Evolutionary conservation across 192 early-diverging fungal species (phyloP).

Genomic region (Anaeromyces robustus): DNA sequence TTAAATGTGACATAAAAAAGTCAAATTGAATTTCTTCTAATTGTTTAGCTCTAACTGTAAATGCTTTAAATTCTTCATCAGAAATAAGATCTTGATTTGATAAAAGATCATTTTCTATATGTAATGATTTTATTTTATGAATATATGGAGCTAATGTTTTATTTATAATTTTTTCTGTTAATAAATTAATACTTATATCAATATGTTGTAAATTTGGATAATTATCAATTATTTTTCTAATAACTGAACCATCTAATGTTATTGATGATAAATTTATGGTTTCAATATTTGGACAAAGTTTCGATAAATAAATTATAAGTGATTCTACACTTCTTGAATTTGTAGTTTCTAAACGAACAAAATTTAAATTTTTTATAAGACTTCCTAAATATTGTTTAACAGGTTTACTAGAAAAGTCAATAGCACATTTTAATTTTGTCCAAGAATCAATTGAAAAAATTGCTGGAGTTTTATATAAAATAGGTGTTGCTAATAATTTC

Average conservation of each 20-base stretch:
- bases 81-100: neutral
- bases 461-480: neutral
- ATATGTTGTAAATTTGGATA: neutral
- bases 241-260: neutral
- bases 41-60: neutral
- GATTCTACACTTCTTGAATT: neutral
- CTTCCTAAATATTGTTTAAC: neutral
- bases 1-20: neutral
- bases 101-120: neutral
- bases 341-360: neutral
- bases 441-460: neutral
- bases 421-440: neutral
- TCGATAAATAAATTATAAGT: neutral
- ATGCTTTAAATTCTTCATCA: neutral
- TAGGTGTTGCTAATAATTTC: neutral
- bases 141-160: neutral
- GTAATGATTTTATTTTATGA: neutral
- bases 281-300: neutral
- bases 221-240: neutral
- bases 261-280: neutral
- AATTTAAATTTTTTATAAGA: neutral
- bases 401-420: neutral
- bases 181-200: neutral
- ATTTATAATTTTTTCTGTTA: neutral
- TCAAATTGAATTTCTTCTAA: neutral